A percentile compares a stretch with the other conserved stretches of the same genome.
Evolutionary conservation across 345 rosid species (phyloP).

Genomic region (Ailanthus altissimus): DNA sequence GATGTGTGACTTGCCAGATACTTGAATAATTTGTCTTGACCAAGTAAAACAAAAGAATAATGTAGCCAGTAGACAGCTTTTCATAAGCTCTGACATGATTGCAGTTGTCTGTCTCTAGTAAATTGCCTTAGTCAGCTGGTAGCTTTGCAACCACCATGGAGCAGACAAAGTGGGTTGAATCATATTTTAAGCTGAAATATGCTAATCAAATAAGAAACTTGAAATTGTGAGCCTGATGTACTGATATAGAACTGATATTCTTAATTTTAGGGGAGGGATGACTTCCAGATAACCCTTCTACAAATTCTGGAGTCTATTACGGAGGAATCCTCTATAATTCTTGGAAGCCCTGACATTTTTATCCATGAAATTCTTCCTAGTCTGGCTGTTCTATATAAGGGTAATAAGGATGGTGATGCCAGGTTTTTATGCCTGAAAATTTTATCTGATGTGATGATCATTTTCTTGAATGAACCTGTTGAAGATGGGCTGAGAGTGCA

Average conservation of each 20-base stretch:
- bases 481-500: conserved; percentile 51
- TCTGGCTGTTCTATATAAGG: conserved; percentile 72
- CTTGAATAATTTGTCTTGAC: conserved; percentile 1
- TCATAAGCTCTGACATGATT: not conserved
- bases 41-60: conserved; percentile 4
- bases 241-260: conserved; percentile 16
- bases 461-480: conserved; percentile 63
- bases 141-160: not conserved
- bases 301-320: conserved; percentile 77
- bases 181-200: not conserved
- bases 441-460: conserved; percentile 79
- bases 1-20: not conserved
- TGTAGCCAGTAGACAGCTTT: conserved; percentile 1
- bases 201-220: not conserved
- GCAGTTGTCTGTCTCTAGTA: conserved; percentile 1
- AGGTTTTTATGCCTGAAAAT: conserved; percentile 88
- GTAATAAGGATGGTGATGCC: conserved; percentile 92
- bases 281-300: conserved; percentile 89
- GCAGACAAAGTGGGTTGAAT: not conserved
- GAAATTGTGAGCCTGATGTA: not conserved
- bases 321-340: conserved; percentile 64
- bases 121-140: not conserved
- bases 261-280: conserved; percentile 81
- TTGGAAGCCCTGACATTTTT: conserved; percentile 55
- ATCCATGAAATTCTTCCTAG: conserved; percentile 77